Conservation (phyloP, 371 early-diverging fungal species). For the Mucor racemosus region DNA sequence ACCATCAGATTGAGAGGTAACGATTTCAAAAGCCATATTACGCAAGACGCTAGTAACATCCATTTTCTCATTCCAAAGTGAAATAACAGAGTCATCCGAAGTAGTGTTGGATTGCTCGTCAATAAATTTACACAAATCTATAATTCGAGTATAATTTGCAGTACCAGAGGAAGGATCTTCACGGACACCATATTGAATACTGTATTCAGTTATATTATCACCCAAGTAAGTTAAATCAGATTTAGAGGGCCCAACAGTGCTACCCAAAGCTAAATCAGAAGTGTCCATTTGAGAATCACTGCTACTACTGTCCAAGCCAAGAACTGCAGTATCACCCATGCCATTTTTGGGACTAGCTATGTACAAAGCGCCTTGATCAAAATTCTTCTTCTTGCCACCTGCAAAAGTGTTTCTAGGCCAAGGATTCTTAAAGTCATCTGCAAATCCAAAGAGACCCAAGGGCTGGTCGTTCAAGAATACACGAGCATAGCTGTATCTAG, state of each 20-base stretch:
- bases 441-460: conserved; percentile 40
- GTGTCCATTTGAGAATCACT: too few relatives aligned
- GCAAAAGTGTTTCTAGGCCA: conserved; percentile 40
- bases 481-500: conserved; percentile 41
- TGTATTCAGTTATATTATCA: conserved; percentile 25
- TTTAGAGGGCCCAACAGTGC: background rate
- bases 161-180: conserved; percentile 11
- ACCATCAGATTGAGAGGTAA: conserved; percentile 26
- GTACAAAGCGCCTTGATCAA: conserved; percentile 25
- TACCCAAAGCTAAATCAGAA: too few relatives aligned
- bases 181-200: conserved; percentile 5
- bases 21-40: conserved; percentile 20
- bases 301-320: too few relatives aligned
- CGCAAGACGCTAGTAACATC: conserved; percentile 22
- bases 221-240: conserved; percentile 30
- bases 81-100: conserved; percentile 8
- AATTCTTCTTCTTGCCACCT: conserved; percentile 24
- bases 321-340: too few relatives aligned
- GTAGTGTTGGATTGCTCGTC: conserved; percentile 9
- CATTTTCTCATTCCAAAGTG: conserved; percentile 20
- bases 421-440: conserved; percentile 37
- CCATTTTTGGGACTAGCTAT: conserved; percentile 11
- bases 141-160: conserved; percentile 19
- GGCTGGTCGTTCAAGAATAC: conserved; percentile 35
- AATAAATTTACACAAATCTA: conserved; percentile 25